A percentile compares a stretch with the other conserved stretches of the same genome.
These are phyloP conservation scores for Carex myosuroides DNA, from an alignment of 176 grass and related monocot genomes.

Conservation along the genomic window DNA sequence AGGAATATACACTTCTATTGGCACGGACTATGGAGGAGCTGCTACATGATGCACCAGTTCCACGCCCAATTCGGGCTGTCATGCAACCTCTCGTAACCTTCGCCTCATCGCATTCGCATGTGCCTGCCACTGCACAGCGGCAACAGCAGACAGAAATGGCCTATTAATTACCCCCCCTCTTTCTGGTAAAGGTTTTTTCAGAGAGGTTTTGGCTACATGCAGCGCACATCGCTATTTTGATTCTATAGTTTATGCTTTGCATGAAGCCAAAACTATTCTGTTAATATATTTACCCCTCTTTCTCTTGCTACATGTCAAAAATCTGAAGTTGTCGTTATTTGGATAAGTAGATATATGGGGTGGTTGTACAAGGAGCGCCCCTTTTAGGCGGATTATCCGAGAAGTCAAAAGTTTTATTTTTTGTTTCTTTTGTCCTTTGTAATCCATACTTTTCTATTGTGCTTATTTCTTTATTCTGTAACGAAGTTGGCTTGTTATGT, in stretches of 20 bases:
- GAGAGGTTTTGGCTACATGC: too few relatives aligned
- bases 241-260: too few relatives aligned
- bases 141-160: background rate
- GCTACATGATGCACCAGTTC: conserved; percentile 24
- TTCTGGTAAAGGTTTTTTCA: too few relatives aligned
- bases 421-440: background rate
- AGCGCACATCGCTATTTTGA: too few relatives aligned
- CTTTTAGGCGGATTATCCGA: background rate
- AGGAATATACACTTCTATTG: conserved; percentile 37
- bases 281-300: too few relatives aligned
- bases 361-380: background rate
- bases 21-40: conserved; percentile 22
- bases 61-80: conserved; percentile 23
- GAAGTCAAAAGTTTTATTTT: background rate
- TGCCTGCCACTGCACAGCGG: too few relatives aligned
- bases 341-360: background rate
- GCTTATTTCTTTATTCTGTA: background rate
- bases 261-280: too few relatives aligned
- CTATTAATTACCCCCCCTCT: background rate
- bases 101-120: background rate
- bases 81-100: conserved; percentile 25
- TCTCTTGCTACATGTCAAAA: background rate
- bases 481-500: too few relatives aligned
- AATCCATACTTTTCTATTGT: background rate
- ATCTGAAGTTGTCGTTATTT: background rate